Evolutionary conservation across 2,329 filamentous ascomycete species (phyloP).

Genomic region (Penicillium sp.): DNA sequence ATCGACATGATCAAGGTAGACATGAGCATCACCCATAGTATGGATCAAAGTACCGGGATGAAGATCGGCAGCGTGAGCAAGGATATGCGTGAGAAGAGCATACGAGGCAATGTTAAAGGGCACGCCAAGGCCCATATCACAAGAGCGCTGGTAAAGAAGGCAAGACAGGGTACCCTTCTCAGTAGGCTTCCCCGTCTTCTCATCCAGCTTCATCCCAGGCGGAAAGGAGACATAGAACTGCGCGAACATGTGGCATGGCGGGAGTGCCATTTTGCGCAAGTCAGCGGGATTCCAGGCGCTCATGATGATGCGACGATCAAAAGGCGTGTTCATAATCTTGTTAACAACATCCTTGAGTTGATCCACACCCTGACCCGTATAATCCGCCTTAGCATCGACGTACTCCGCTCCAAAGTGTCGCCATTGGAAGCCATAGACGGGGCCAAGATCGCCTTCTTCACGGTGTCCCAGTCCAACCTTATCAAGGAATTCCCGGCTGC

Average conservation of each 20-base stretch:
- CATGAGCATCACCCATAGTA: slow-evolving; percentile 97
- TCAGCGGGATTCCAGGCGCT: slow-evolving; percentile 94
- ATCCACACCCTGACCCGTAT: slow-evolving; percentile 86
- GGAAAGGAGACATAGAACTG: slow-evolving; percentile 90
- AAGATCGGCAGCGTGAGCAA: slow-evolving; percentile 84
- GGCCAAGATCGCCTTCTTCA: slow-evolving; percentile 86
- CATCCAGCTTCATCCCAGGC: slow-evolving; percentile 35
- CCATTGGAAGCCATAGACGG: slow-evolving; percentile 99
- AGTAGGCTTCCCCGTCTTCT: slow-evolving; percentile 37
- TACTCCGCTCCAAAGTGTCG: slow-evolving; percentile 96
- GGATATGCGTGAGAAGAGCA: slow-evolving; percentile 91
- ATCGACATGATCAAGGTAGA: slow-evolving; percentile 91
- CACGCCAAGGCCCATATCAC: slow-evolving; percentile 96
- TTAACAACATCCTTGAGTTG: slow-evolving; percentile 89
- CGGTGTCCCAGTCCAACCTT: slow-evolving; percentile 80
- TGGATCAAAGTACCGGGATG: slow-evolving; percentile 88
- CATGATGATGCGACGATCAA: slow-evolving; percentile 87
- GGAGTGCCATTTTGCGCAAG: slow-evolving; percentile 84
- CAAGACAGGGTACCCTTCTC: slow-evolving; percentile 78
- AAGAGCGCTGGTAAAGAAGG: slow-evolving; percentile 89
- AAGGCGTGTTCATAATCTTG: slow-evolving; percentile 82
- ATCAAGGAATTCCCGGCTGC: slow-evolving; percentile 88
- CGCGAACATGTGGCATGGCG: slow-evolving; percentile 97
- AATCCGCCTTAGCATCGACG: slow-evolving; percentile 77
- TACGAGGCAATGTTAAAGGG: slow-evolving; percentile 98